A percentile compares a stretch with the other conserved stretches of the same genome.
These are phyloP conservation scores for Daedaleopsis sinensis DNA, from an alignment of 768 basidiomycete species.

Conservation along the genomic window DNA sequence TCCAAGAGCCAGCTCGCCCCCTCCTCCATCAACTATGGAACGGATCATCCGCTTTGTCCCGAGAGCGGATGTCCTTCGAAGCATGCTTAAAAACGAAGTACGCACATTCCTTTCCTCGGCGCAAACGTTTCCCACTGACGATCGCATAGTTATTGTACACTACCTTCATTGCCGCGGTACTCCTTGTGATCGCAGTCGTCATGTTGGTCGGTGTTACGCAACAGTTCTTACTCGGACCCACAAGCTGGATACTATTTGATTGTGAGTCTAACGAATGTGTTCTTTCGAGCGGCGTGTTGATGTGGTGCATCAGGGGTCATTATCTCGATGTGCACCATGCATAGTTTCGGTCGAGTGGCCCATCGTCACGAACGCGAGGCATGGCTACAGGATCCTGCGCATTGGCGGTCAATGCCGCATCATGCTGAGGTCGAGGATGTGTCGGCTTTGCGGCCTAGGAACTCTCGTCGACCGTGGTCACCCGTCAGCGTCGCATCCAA, in stretches of 20 bases:
- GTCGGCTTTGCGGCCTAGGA: slow-evolving; percentile 15
- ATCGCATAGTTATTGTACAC: slow-evolving; percentile 52
- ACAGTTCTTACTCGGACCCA: slow-evolving; percentile 46
- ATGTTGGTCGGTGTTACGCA: slow-evolving; percentile 53
- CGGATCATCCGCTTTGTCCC: slow-evolving; percentile 53
- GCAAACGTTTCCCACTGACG: not conserved
- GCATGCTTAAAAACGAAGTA: slow-evolving; percentile 68
- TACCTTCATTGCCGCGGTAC: slow-evolving; percentile 52
- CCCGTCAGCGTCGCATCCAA: slow-evolving; percentile 17
- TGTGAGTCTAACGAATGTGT: slow-evolving; percentile 44
- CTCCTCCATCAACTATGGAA: slow-evolving; percentile 34
- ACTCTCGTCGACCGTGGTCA: slow-evolving; percentile 21
- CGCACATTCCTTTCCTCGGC: slow-evolving; percentile 13
- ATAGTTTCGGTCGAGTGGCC: slow-evolving; percentile 62
- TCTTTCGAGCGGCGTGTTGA: not conserved
- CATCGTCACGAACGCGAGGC: slow-evolving; percentile 63
- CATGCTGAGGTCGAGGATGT: slow-evolving; percentile 32
- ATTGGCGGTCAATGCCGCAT: slow-evolving; percentile 39
- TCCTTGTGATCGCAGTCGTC: slow-evolving; percentile 50
- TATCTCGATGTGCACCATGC: slow-evolving; percentile 57
- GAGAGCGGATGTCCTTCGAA: slow-evolving; percentile 53
- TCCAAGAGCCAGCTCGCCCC: slow-evolving; percentile 18
- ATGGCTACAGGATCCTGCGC: slow-evolving; percentile 49
- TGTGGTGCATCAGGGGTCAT: slow-evolving; percentile 48
- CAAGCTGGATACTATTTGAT: slow-evolving; percentile 56